Evolutionary conservation across 2,329 filamentous ascomycete species (phyloP).

Genomic region (Neonectria sp.): DNA sequence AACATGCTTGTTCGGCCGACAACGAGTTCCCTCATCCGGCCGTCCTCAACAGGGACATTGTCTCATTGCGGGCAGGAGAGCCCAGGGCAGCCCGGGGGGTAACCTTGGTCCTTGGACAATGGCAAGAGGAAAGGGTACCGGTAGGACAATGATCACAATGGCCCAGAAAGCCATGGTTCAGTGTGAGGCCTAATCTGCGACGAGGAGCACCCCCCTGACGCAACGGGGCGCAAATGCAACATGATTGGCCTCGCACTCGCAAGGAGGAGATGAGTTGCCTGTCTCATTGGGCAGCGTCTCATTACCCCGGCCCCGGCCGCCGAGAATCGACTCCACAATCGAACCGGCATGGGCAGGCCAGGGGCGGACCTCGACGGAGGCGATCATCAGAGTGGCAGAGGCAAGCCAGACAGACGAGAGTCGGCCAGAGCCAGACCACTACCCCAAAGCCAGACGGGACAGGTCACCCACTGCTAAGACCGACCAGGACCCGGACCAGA

Average conservation of each 20-base stretch:
- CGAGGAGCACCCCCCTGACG: slow-evolving; percentile 36
- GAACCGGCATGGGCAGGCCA: slow-evolving; percentile 29
- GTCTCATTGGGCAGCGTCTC: slow-evolving; percentile 47
- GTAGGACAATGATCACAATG: slow-evolving; percentile 13
- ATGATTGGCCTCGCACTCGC: slow-evolving; percentile 41
- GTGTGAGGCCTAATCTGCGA: slow-evolving; percentile 41
- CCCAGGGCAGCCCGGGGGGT: slow-evolving; percentile 6
- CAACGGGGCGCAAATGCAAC: slow-evolving; percentile 32
- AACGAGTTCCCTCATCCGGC: slow-evolving; percentile 36
- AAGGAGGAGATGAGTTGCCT: slow-evolving; percentile 42
- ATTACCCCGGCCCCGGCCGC: slow-evolving; percentile 42
- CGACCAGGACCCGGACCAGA: background rate
- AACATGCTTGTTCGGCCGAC: slow-evolving; percentile 18
- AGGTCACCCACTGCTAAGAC: background rate
- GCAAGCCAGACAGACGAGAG: slow-evolving; percentile 24
- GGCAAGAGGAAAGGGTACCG: background rate
- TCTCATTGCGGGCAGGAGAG: slow-evolving; percentile 18
- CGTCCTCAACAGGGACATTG: slow-evolving; percentile 36
- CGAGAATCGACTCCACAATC: slow-evolving; percentile 32
- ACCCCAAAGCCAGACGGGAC: background rate
- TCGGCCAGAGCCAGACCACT: slow-evolving; percentile 18
- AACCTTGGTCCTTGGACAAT: slow-evolving; percentile 4
- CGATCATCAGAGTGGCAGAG: slow-evolving; percentile 7
- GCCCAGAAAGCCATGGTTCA: slow-evolving; percentile 24
- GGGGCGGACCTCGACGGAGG: slow-evolving; percentile 33